Conservation (phyloP, 257 asterid species). For the Salvia miltiorrhiza region DNA sequence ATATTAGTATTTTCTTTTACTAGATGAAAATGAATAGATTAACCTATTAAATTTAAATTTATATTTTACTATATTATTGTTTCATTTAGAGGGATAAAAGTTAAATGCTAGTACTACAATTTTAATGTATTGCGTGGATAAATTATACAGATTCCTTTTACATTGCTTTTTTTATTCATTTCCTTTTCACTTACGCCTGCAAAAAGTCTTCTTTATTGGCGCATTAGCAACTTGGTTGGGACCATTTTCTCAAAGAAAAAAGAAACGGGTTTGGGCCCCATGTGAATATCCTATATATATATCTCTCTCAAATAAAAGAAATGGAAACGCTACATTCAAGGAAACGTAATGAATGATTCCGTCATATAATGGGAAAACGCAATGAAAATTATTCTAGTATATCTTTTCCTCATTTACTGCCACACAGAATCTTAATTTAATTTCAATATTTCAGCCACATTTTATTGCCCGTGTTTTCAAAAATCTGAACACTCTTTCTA, state of each 20-base stretch:
- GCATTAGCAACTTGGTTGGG: background rate
- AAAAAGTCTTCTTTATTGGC: background rate
- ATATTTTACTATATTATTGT: too few species aligned
- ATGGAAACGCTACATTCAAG: background rate
- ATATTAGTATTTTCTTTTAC: too few species aligned
- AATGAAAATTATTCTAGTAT: background rate
- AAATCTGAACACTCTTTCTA: background rate
- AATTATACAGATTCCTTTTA: background rate
- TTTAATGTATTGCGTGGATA: background rate
- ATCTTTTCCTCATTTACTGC: background rate
- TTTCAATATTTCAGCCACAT: background rate
- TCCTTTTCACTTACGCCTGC: background rate
- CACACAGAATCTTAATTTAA: background rate
- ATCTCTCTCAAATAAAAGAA: background rate
- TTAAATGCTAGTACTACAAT: too few species aligned
- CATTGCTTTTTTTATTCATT: background rate
- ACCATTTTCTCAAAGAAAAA: too few species aligned
- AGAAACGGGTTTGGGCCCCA: background rate
- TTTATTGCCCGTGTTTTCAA: background rate
- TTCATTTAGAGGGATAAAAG: too few species aligned
- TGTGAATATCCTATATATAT: background rate
- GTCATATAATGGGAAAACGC: background rate
- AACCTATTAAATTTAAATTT: too few species aligned
- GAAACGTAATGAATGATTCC: background rate
- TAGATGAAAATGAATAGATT: too few species aligned